A percentile compares a stretch with the other conserved stretches of the same genome.
Conservation (phyloP, 176 grass and related monocot genomes). For the Echinochloa phyllopogon region DNA sequence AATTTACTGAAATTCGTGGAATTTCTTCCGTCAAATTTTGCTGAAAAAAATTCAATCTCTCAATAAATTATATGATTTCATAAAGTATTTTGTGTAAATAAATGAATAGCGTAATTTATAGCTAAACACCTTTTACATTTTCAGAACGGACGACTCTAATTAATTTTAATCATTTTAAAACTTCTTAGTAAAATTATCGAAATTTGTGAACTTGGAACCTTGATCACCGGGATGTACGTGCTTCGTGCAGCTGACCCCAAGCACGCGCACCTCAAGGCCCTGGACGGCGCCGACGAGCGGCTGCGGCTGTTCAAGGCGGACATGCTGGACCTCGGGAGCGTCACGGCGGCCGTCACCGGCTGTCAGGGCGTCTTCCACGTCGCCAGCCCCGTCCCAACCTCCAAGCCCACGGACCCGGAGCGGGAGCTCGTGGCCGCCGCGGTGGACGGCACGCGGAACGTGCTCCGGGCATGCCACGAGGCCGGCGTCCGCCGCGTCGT, state of each 20-base stretch:
- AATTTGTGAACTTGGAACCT: no score
- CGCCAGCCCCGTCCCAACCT: constrained; percentile 61
- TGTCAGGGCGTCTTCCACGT: constrained; percentile 76
- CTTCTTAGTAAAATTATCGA: no score
- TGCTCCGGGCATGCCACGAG: constrained; percentile 55
- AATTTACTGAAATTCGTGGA: no score
- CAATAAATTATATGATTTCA: no score
- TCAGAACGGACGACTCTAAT: no score
- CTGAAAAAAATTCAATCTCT: no score
- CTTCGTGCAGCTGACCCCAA: constrained; percentile 54
- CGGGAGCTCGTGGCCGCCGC: constrained; percentile 60
- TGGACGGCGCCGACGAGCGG: constrained; percentile 52
- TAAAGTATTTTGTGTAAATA: no score
- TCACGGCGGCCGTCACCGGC: constrained; percentile 55
- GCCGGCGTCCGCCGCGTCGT: constrained; percentile 60
- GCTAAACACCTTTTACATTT: no score
- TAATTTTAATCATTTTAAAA: no score
- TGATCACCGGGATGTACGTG: no score
- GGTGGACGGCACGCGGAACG: constrained; percentile 63
- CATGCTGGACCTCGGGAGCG: constrained; percentile 51
- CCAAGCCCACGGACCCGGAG: constrained; percentile 48
- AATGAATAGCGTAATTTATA: not conserved
- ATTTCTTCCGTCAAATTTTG: no score
- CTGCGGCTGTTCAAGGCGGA: constrained; percentile 69
- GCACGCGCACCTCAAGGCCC: constrained; percentile 60